Evolutionary conservation across 768 basidiomycete species (phyloP), one percentile per base, ranked within the genome.

Genomic region (Dioszegia aurantiaca): DNA sequence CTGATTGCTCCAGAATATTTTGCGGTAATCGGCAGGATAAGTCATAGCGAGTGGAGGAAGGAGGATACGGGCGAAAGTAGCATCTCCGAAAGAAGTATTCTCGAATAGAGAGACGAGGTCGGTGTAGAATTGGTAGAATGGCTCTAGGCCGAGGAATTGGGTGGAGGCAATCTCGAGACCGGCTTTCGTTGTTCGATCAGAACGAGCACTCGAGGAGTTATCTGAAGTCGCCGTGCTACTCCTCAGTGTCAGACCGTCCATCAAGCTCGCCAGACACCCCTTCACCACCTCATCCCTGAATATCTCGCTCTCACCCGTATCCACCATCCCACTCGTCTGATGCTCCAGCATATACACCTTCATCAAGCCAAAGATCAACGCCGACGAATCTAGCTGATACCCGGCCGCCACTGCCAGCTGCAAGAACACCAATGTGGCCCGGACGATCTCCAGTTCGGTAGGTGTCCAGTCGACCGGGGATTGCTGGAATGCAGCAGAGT

Each of bases 301-400:
- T 1, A 95, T 61, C 39, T 73, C 72, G 39, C 51, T 53, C 37
- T 53, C 51, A 3, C 51, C 51, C 2, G 51, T 53, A 40, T 53
- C 21, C 14, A 52, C 57, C 36, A 65, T 66, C 19, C 45, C 40
- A 5, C 47, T 41, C 26, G 61, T 58, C 1, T 83, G 89, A 70
- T 94, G 89, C 74, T 98, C 93, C 27, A 98, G 83, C 91, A 95
- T 93, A 77, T 90, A 91, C 16, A 95, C 84, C 63, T 89, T 89
- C 89, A 95, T 93, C 62, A 90, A 87, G 19, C 81, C 83, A 65
- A 92, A 87, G 4, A 87, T 79, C 1, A 81, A 77, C 61, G 86
- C 83, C 51, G 84, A 83, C 42, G 82, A 79, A 17, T 76, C 79
- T 69, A 85, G 14, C 36, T 26, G 23, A 12, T 37, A 28, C n/a